These are phyloP conservation scores for Salicornia ramosissima DNA, from an alignment of 148 eudicot genomes.

Conservation along the genomic window DNA sequence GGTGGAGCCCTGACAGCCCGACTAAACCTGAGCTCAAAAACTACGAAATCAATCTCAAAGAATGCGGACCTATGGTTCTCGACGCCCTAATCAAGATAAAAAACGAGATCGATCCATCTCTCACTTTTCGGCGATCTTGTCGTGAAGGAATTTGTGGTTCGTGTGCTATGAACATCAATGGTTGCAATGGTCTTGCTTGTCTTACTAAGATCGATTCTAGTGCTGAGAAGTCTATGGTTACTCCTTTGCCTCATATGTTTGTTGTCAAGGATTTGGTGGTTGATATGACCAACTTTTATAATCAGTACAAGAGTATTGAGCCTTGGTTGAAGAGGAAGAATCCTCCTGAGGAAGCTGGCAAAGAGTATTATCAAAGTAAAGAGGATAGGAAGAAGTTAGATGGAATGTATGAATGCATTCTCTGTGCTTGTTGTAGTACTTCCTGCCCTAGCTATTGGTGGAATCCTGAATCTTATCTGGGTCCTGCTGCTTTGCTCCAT, in stretches of 20 bases:
- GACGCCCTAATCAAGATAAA: constrained; percentile 95
- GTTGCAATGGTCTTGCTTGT: constrained; percentile 86
- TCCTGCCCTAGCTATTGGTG: constrained; percentile 99
- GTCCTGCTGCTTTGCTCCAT: constrained; percentile 96
- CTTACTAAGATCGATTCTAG: constrained; percentile 53
- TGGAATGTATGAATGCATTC: constrained; percentile 97
- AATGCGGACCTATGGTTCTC: constrained; percentile 93
- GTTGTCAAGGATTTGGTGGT: constrained; percentile 96
- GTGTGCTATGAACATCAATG: constrained; percentile 97
- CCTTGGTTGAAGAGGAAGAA: constrained; percentile 97
- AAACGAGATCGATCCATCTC: constrained; percentile 82
- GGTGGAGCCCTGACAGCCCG: constrained; percentile 82
- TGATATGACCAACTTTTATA: constrained; percentile 94
- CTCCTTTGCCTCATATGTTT: constrained; percentile 95
- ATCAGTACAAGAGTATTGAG: constrained; percentile 93
- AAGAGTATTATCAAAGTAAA: constrained; percentile 74
- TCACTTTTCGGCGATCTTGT: constrained; percentile 90
- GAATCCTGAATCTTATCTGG: constrained; percentile 92
- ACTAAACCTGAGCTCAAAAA: constrained; percentile 53
- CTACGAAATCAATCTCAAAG: constrained; percentile 79
- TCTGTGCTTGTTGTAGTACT: constrained; percentile 92
- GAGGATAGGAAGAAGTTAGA: constrained; percentile 89
- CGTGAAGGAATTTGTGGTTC: constrained; percentile 96
- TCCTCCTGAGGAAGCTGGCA: constrained; percentile 42
- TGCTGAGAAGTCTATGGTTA: constrained; percentile 32